Evolutionary conservation across 176 grass and related monocot species (phyloP), one percentile per base, ranked within the genome.

Genomic region (Dendrocalamus sinicus): DNA sequence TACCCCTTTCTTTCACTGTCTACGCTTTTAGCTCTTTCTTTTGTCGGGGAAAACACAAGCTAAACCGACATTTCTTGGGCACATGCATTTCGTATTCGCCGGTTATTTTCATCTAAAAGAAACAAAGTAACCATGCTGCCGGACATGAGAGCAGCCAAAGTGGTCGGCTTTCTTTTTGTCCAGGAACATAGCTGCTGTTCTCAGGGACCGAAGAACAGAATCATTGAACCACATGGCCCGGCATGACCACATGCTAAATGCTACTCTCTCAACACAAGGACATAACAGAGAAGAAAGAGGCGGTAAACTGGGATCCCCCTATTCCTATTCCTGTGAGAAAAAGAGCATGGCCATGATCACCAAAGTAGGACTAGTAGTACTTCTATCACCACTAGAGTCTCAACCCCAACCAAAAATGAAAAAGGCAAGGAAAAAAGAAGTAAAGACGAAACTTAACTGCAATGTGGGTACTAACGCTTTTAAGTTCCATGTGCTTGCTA

Each of bases 151-250:
- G 58, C 58, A 24, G 24, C 45, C 37, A 46, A 54, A 44, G 9
- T 30, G 37, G 45, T 3, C 45, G 45, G 35, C 37, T 48, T 73
- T 83, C 23, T 70, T 85, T 85, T 83, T 16, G 55, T 83, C 70
- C 61, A 24, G 1, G 2, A 47, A 11, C 54, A 8, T 17, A 2
- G 16, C 48, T 44, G 16, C 13, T 44, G 4, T 52, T 58, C 55
- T 39, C 5, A 23, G 71, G 57, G 77, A 66, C 30, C 22, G 13
- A 20, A 43, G 19, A 87, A 74, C 77, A 87, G 55, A 87, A 67
- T 81, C 22, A 81, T 73, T 70, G 45, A 54, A 0, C 20, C 77
- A 86, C 68, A 73, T 86, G 84, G 58, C 9, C 58, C 22, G 8
- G 8, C 55, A 58, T 58, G 55, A 46, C 2, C 45, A n/a, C 55